phyloP scores from a whole-genome alignment of 2,329 filamentous ascomycete species.

The Fusarium denticulatum region DNA sequence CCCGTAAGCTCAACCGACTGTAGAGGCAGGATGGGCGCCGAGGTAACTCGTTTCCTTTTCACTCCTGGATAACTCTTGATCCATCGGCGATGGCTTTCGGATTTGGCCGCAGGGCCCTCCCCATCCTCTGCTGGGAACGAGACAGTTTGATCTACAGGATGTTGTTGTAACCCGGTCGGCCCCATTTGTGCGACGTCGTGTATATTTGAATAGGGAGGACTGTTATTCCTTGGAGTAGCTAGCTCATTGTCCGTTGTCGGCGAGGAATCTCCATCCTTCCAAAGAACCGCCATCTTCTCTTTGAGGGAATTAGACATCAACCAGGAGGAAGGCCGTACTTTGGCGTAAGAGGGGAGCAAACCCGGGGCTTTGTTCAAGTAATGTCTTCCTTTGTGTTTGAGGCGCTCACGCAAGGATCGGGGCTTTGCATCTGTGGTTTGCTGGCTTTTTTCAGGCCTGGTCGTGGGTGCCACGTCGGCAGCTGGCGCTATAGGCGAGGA shows the following conservation, averaged over 20 bases:
- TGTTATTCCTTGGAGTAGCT: too few relatives aligned
- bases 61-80: neutral
- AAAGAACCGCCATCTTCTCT: conserved; percentile 3
- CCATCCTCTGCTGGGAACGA: neutral
- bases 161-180: neutral
- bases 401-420: conserved; percentile 4
- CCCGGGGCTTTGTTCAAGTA: neutral
- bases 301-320: neutral
- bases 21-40: neutral
- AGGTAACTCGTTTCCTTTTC: neutral
- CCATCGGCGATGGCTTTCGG: neutral
- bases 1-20: conserved; percentile 5
- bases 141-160: neutral
- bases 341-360: neutral
- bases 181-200: neutral
- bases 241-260: neutral
- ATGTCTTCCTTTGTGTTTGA: conserved; percentile 12
- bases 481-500: neutral
- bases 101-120: neutral
- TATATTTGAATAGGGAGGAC: neutral
- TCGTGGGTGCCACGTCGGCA: neutral
- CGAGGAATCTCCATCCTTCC: neutral
- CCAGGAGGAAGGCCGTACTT: neutral
- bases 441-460: neutral
- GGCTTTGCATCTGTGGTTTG: neutral